Base-by-base conservation (phyloP, 1,284 basidiomycete genomes). In the Gomphus bonarii region DNA sequence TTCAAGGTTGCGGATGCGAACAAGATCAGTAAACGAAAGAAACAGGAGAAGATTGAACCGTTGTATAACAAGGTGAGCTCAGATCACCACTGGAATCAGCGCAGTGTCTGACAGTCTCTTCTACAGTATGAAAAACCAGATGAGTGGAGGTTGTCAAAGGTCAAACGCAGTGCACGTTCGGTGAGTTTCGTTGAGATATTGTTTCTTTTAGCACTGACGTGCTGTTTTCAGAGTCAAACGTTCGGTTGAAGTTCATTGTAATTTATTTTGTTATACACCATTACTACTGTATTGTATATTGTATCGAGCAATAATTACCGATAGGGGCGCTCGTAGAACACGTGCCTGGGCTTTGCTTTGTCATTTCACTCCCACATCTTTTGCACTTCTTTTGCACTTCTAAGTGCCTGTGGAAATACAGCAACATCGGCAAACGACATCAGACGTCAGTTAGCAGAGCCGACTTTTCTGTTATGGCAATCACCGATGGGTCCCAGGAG, bases 21-120 rank as follows among this genome's bases (percentile, higher is more conserved):
- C 73, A 94, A 94, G 71, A 95, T 99, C 72, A 95, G 91, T 66
- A 97, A 97, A 72, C 81, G 95, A 65, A 99, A 99, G 79, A 85
- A 84, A 69, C 42, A 94, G 69, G 95, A 99, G 75, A 97, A 95
- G 81, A 95, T 98, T 63, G 90, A 97, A 67, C 95, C 95, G 4
- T 68, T 94, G 65, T 92, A 72, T 73, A 91, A 91, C 75, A 89
- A 91, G 67, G 74, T 72, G 63, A 44, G 42, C 10, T 2, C 58
- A 68, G 64, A 28, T 38, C 43, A 1, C 2, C 25, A 18, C 31
- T 20, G n/a, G 8, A 30, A 22, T 16, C 14, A 46, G 33, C 6
- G 25, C 22, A n/a, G 2, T n/a, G 43, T 18, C 25, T 33, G 25
- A 33, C 22, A 12, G 40, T 33, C 57, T 18, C 31, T 54, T 61